Evolutionary conservation across 495 filamentous ascomycete genomes (phyloP).

Genomic region (Tirmania nivea): DNA sequence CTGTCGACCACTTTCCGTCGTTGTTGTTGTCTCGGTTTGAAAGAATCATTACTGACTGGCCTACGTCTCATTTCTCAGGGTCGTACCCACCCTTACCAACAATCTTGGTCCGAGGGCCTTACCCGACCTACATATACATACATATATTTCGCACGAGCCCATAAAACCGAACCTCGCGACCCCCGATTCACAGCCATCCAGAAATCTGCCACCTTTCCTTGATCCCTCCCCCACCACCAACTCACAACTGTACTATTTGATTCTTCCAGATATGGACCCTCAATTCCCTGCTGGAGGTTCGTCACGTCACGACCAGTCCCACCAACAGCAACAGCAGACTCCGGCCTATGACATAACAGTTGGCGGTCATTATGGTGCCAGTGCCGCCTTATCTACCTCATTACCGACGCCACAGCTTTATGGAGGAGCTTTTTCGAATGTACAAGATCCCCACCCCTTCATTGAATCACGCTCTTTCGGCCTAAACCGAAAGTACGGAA

Average conservation of each 20-base stretch:
- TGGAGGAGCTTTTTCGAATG: conserved; percentile 87
- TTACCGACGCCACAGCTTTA: conserved; percentile 53
- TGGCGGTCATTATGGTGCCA: conserved; percentile 35
- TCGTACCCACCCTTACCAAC: too few relatives aligned
- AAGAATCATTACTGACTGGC: too few relatives aligned
- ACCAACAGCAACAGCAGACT: not conserved
- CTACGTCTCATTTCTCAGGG: too few relatives aligned
- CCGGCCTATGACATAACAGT: conserved; percentile 58
- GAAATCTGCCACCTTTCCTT: not conserved
- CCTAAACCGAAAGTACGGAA: not conserved
- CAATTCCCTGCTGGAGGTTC: conserved; percentile 24
- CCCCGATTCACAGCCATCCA: not conserved
- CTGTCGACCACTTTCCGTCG: not conserved
- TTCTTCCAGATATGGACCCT: conserved; percentile 31
- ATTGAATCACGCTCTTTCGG: not conserved
- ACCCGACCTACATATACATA: too few relatives aligned
- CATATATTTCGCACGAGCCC: too few relatives aligned
- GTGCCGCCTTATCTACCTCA: conserved; percentile 28
- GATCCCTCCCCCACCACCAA: not conserved
- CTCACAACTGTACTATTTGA: not conserved
- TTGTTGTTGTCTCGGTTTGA: not conserved
- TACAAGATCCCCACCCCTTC: conserved; percentile 22
- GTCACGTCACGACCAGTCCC: not conserved
- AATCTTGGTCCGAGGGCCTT: too few relatives aligned
- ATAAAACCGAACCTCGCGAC: too few relatives aligned